These are phyloP conservation scores for Trichoderma gracile DNA, from an alignment of 2,329 filamentous ascomycete species.

Conservation along the genomic window DNA sequence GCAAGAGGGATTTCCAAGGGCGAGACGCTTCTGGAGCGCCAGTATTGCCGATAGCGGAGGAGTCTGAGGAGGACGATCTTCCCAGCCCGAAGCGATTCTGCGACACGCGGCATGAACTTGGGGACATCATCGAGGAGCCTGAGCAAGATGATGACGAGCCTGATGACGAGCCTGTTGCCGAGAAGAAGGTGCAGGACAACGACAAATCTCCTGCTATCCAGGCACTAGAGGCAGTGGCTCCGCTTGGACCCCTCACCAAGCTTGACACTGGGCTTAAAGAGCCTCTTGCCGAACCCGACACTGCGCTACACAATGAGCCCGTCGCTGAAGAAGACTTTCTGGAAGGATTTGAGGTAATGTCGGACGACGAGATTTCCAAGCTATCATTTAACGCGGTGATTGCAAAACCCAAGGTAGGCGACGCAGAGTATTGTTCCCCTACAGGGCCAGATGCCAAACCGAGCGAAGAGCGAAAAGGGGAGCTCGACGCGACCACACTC, in stretches of 20 bases:
- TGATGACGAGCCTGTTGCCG: not conserved
- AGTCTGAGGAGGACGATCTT: conserved; percentile 27
- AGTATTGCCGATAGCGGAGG: conserved; percentile 19
- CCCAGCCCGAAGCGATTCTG: conserved; percentile 8
- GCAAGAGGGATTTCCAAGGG: conserved; percentile 36
- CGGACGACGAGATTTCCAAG: conserved; percentile 5
- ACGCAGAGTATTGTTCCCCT: not conserved
- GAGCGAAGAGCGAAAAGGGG: not conserved
- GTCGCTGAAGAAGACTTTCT: not conserved
- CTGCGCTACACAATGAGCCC: not conserved
- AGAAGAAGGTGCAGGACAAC: not conserved
- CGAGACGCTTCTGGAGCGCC: not conserved
- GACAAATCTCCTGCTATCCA: not conserved
- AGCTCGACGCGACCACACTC: not conserved
- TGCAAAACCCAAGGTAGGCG: not conserved
- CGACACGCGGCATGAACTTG: not conserved
- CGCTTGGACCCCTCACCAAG: not conserved
- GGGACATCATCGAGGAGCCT: not conserved
- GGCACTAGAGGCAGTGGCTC: not conserved
- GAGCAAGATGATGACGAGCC: not conserved
- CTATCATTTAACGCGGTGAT: not conserved
- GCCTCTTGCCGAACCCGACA: not conserved
- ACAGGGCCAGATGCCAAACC: not conserved
- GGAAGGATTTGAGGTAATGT: conserved; percentile 5
- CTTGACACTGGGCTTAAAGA: not conserved